Base-by-base conservation (phyloP, 2,329 filamentous ascomycete genomes). In the Venturiaceae sp. region DNA sequence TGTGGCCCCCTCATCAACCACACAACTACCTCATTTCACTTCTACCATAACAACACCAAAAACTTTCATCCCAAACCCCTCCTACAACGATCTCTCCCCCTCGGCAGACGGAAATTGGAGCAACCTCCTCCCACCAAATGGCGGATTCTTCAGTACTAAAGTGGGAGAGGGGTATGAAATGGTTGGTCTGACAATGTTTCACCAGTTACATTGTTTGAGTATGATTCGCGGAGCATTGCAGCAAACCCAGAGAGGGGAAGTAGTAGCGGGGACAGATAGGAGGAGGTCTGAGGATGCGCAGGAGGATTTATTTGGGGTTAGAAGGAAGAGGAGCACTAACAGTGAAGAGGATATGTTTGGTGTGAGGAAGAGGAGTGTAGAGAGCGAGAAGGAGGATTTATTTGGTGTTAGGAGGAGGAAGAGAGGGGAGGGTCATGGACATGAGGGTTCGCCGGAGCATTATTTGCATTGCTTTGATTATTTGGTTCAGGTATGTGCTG, bases 401-500 rank as follows among this genome's bases (percentile, higher is more conserved):
- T 50, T 30, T n/a, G 44, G 44, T 6, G 23, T 30, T 1, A 50
- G 23, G 44, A 30, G 44, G n/a, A 53, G 21, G 13, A 50, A 30
- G 44, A 50, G 44, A 2, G 9, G 13, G 7, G 23, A 30, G 5
- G 26, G n/a, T n/a, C n/a, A 47, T 8, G 9, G 44, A n/a, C 44
- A 50, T 26, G 28, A 23, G 3, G 44, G 26, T n/a, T 13, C 7
- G 6, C 54, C n/a, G 14, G 11, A 56, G 23, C 54, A 46, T 33
- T 56, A 37, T 19, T 19, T 46, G 11, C 34, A 56, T 32, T 56
- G 54, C 37, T 56, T 56, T 9, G 54, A 56, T 21, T 56, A 56
- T n/a, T 13, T 56, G n/a, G n/a, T 56, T 19, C 54, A 53, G 52
- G 52, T 53, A 30, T 3, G 23, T 16, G 5, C 11, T 32, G 8